Evolutionary conservation across 2,329 filamentous ascomycete species (phyloP), one percentile per base, ranked within the genome.

Genomic region (Myriangium duriaei): DNA sequence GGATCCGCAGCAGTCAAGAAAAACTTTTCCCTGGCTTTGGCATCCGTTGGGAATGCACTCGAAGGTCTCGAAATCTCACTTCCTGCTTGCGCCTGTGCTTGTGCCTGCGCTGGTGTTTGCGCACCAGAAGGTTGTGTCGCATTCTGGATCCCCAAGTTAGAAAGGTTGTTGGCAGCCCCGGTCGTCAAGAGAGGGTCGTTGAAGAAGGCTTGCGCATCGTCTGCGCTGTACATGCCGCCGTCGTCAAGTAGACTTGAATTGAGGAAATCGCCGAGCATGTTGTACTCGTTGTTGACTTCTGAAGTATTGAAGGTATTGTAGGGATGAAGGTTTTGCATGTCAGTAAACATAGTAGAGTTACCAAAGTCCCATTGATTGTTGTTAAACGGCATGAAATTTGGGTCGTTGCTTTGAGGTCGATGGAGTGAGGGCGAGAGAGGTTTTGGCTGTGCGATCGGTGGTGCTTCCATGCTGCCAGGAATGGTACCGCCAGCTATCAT

Each of bases 1-100:
- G 91, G 91, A 57, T 98, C 91, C 34, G 91, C 91, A 11, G 91
- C 91, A 47, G 93, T 92, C 61, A 96, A 80, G 62, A 95, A 96
- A 62, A 95, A 98, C 36, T 68, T 75, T 57, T 96, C 88, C 49
- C 83, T 73, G 7, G 82, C 74, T 51, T 76, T 76, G 11, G 51
- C 45, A 51, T 91, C 81, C 40, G 72, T 67, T 3, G 75, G 75
- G 35, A 77, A 68, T 10, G 69, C 67, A 45, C 75, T 78, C 28
- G 65, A 61, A 2, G 79, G 71, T 34, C 76, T 69, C 24, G 76
- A 71, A 39, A 79, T 74, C 16, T 71, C 59, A 47, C 71, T 74
- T 11, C 61, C 65, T 24, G 55, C 47, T 53, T 67, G 42, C 60
- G 66, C 41, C 56, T 60, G 56, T 11, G 36, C 19, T 49, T 66